These are phyloP conservation scores for Vitis riparia DNA, from an alignment of 164 flowering plant species.

Conservation along the genomic window DNA sequence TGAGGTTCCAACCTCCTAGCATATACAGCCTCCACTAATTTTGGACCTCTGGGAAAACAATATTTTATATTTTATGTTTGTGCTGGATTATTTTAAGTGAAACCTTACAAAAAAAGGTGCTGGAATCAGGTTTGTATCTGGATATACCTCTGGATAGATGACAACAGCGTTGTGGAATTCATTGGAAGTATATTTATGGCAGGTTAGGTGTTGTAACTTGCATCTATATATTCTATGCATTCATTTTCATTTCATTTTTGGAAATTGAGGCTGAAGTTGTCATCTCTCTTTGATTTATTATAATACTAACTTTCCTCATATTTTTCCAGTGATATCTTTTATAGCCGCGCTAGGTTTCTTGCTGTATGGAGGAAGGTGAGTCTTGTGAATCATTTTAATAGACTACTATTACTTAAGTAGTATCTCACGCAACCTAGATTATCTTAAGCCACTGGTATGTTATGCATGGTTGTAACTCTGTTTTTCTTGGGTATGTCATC, in stretches of 20 bases:
- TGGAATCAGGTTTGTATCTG: slow-evolving; percentile 74
- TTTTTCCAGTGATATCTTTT: slow-evolving; percentile 70
- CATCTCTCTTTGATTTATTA: background rate
- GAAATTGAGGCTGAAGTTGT: background rate
- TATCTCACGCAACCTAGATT: background rate
- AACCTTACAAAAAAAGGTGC: slow-evolving; percentile 1
- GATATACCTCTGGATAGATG: slow-evolving; percentile 84
- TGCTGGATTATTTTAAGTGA: background rate
- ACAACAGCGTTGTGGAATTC: slow-evolving; percentile 58
- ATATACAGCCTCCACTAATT: background rate
- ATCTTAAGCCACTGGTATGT: background rate
- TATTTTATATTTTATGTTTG: background rate
- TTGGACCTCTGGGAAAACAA: background rate
- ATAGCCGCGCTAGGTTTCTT: slow-evolving; percentile 82
- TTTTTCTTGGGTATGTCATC: background rate
- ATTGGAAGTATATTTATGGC: slow-evolving; percentile 85
- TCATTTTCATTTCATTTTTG: background rate
- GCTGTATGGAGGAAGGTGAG: slow-evolving; percentile 91
- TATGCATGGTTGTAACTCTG: background rate
- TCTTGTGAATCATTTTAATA: background rate
- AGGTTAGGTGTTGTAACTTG: slow-evolving; percentile 42
- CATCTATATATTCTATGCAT: background rate
- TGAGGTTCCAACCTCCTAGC: no score
- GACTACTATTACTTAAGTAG: no score
- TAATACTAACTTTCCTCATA: slow-evolving; percentile 1